Percentiles rank a stretch among this genome's conserved stretches.
These are phyloP conservation scores for Phytophthora brassicae DNA, from an alignment of 352 stramenopile species.

Conservation along the genomic window DNA sequence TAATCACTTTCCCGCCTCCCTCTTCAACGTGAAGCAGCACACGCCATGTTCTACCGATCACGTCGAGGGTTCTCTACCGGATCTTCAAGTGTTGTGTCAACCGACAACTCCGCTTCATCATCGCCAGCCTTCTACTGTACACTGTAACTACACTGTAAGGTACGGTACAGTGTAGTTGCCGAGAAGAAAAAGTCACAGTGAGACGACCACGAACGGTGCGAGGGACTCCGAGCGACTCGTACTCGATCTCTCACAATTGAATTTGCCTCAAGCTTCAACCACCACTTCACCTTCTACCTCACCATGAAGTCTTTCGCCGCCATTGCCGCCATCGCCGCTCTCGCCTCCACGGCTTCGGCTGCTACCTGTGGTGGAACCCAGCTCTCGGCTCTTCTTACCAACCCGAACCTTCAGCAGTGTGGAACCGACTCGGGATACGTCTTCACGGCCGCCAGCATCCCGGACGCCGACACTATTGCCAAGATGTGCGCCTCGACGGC, in stretches of 20 bases:
- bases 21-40: slow-evolving; percentile 22
- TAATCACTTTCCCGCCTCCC: slow-evolving; percentile 17
- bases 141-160: no score
- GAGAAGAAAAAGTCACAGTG: no score
- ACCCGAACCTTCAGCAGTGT: slow-evolving; percentile 32
- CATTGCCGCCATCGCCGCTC: slow-evolving; percentile 13
- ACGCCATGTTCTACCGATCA: slow-evolving; percentile 17
- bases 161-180: no score
- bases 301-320: slow-evolving; percentile 36
- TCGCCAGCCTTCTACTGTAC: not conserved
- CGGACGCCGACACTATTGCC: slow-evolving; percentile 18
- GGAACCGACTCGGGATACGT: slow-evolving; percentile 34
- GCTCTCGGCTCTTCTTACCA: slow-evolving; percentile 25
- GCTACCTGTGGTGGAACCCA: slow-evolving; percentile 14
- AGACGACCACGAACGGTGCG: slow-evolving; percentile 28
- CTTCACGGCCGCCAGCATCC: slow-evolving; percentile 31
- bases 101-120: not conserved
- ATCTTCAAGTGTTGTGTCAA: slow-evolving; percentile 24
- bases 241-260: slow-evolving; percentile 27
- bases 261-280: slow-evolving; percentile 38
- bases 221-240: slow-evolving; percentile 22
- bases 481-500: slow-evolving; percentile 30
- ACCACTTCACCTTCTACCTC: slow-evolving; percentile 1
- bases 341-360: slow-evolving; percentile 20
- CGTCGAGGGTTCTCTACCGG: slow-evolving; percentile 13